A percentile compares a stretch with the other conserved stretches of the same genome.
Conservation (phyloP, 257 asterid species). For the Ilex asprella region DNA sequence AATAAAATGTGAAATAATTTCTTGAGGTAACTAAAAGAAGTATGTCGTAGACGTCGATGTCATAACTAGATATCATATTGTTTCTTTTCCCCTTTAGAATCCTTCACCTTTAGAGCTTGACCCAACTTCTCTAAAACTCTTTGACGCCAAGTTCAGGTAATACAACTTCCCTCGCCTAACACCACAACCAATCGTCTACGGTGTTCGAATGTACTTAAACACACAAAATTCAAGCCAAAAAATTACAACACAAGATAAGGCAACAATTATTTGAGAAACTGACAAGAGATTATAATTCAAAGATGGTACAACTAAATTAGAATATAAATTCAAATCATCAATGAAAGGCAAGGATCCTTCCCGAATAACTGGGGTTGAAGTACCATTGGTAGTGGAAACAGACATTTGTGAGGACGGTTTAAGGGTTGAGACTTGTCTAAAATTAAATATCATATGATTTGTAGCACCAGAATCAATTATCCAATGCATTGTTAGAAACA, state of each 20-base stretch:
- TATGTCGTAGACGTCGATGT: neutral
- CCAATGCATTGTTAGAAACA: neutral
- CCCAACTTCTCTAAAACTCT: neutral
- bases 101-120: neutral
- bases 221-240: constrained; percentile 12
- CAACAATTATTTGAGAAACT: neutral
- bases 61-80: neutral
- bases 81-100: neutral
- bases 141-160: neutral
- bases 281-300: constrained; percentile 1
- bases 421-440: neutral
- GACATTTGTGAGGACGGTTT: neutral
- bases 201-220: too few species aligned
- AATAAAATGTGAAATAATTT: neutral
- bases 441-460: constrained; percentile 5
- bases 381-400: constrained; percentile 2
- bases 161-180: neutral
- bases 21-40: neutral
- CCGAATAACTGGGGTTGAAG: neutral
- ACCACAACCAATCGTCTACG: too few species aligned
- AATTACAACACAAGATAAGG: constrained; percentile 8
- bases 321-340: constrained; percentile 2
- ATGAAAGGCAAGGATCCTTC: neutral
- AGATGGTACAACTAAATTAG: neutral
- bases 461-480: neutral